These are phyloP conservation scores for Echites panduratus DNA, from an alignment of 257 asterid genomes.

Conservation along the genomic window DNA sequence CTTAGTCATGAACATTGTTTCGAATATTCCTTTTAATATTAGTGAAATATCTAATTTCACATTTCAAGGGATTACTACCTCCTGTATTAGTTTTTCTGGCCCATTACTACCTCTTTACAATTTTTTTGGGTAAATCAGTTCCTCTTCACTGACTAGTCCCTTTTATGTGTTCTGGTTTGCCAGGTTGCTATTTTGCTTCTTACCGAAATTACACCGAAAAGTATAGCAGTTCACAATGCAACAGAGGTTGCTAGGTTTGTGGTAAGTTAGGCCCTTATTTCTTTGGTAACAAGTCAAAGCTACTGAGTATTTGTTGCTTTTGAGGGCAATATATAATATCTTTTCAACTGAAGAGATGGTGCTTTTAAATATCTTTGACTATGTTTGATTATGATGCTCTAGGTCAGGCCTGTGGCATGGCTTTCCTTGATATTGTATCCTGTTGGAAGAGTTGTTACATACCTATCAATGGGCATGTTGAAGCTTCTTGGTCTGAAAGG, in stretches of 20 bases:
- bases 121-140: neutral
- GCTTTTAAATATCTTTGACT: conserved; percentile 18
- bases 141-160: neutral
- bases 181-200: conserved; percentile 95
- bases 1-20: neutral
- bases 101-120: neutral
- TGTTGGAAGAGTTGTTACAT: conserved; percentile 93
- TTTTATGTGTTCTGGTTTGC: conserved; percentile 1
- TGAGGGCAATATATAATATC: neutral
- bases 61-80: neutral
- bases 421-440: conserved; percentile 90
- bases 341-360: neutral
- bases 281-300: neutral
- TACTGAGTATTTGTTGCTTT: neutral
- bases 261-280: conserved; percentile 56
- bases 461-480: conserved; percentile 96
- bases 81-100: neutral
- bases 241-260: conserved; percentile 92
- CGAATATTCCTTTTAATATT: neutral
- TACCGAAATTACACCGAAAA: conserved; percentile 98
- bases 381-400: conserved; percentile 35
- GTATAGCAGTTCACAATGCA: conserved; percentile 98
- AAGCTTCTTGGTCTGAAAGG: conserved; percentile 92
- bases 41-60: neutral
- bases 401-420: conserved; percentile 99